Evolutionary conservation across 805 yeast genomes (phyloP), one percentile per base, ranked within the genome.

Genomic region (Wickerhamomyces ciferrii): DNA sequence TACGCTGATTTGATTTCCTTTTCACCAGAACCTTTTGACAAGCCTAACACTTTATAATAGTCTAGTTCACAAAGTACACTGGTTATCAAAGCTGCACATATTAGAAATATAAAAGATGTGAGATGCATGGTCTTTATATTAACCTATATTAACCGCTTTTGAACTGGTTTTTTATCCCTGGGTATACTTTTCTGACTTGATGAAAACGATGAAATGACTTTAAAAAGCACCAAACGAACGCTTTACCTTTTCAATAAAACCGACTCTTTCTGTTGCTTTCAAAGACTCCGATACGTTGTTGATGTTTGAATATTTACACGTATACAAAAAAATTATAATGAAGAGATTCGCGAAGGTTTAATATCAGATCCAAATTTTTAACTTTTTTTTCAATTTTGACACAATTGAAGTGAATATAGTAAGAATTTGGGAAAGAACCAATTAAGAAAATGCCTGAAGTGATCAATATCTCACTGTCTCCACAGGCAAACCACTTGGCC

Each of bases 1-100:
- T 91, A 91, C 0, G 97, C 96, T 44, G 82, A 77, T 61, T 87
- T 89, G 67, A 91, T 87, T 46, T 89, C 90, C 54, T 77, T 82
- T 21, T 88, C 96, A 43, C 75, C 74, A 0, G 97, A 96, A 53
- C 74, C 70, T 50, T 73, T 77, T 11, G 72, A 58, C 5, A 94
- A 75, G 0, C 95, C 97, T 11, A 92, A 71, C 7, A 90, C 74
- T 58, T 68, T 53, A 50, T 82, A 81, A 54, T 72, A 80, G 53
- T 81, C 84, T 44, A 67, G 66, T 7, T 68, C 72, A 10, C 50
- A 42, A 5, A 56, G 48, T 11, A 58, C 50, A 6, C 34, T 35
- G 7, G 46, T 17, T 15, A 34, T n/a, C 11, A 20, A 41, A 21
- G 14, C 25, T 13, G 21, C 43, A 21, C 39, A 20, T 37, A 37